Evolutionary conservation across 768 basidiomycete species (phyloP), one percentile per base, ranked within the genome.

Genomic region (Gymnopilus junonius): DNA sequence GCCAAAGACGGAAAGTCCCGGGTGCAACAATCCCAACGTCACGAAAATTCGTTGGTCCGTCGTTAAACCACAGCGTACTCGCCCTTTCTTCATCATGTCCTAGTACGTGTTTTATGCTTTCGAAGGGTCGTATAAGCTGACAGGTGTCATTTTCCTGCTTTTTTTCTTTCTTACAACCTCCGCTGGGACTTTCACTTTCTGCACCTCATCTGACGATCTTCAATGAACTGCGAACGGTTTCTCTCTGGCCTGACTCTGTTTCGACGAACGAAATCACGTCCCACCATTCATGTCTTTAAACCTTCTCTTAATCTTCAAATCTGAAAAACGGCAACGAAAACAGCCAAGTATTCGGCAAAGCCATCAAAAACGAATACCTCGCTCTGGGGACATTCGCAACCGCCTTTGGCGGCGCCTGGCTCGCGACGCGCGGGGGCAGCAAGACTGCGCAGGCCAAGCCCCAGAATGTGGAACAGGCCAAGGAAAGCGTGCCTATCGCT

Each of bases 361-460:
- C 83, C 73, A 82, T 94, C 71, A 92, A 90, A 81, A 90, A 87
- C 73, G 91, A 94, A 80, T 87, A 92, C 80, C 84, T 94, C 66
- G 85, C 88, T 21, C 82, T 94, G 59, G 87, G 85, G 58, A 87
- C 88, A 39, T 84, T 94, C 60, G 77, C 82, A 50, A 76, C 79
- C 55, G 79, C 85, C 54, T 86, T 86, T 62, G 85, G 85, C 59
- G 75, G 83, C 59, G 82, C 83, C 37, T 81, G 81, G 67, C 82
- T 83, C 56, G 80, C 86, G 40, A 80, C 82, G 59, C 80, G 85
- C 53, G 86, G 89, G 34, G 85, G 84, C 50, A 87, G 83, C 74
- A 85, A 71, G 76, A 51, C 48, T 20, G 72, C 32, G 68, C 61
- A 77, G 57, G 70, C 82, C 29, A 73, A 77, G 15, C 77, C 83